Evolutionary conservation across 441 rosid species (phyloP).

Genomic region (Caryocar brasiliense): DNA sequence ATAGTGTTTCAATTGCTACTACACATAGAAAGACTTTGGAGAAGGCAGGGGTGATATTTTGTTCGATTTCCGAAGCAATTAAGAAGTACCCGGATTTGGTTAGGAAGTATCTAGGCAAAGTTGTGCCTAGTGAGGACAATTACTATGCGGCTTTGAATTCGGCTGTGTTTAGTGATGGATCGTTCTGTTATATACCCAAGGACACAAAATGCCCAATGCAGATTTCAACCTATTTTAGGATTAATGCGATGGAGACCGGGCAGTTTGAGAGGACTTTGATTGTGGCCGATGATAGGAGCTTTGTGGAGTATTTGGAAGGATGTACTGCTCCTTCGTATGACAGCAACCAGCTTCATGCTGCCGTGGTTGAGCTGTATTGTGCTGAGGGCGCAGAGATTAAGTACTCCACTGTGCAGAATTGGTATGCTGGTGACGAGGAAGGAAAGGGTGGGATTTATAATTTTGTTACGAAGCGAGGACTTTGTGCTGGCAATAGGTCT

Average conservation of each 20-base stretch:
- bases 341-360: conserved; percentile 84
- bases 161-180: conserved; percentile 87
- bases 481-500: conserved; percentile 67
- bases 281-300: conserved; percentile 82
- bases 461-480: conserved; percentile 86
- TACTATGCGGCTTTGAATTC: conserved; percentile 80
- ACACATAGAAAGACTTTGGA: conserved; percentile 66
- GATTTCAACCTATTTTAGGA: conserved; percentile 80
- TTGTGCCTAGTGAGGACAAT: conserved; percentile 78
- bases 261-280: conserved; percentile 96
- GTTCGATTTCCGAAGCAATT: conserved; percentile 80
- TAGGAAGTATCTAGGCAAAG: conserved; percentile 70
- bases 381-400: conserved; percentile 75
- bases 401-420: conserved; percentile 88
- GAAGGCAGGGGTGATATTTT: conserved; percentile 79
- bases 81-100: conserved; percentile 65
- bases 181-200: conserved; percentile 74
- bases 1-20: conserved; percentile 82
- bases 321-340: conserved; percentile 93
- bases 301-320: conserved; percentile 90
- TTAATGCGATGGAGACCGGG: conserved; percentile 82
- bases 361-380: conserved; percentile 84
- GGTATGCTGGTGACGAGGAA: conserved; percentile 89
- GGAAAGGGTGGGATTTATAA: conserved; percentile 88
- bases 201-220: conserved; percentile 85